Evolutionary conservation across 176 grass and related monocot species (phyloP).

Genomic region (Neostapfia colusana): DNA sequence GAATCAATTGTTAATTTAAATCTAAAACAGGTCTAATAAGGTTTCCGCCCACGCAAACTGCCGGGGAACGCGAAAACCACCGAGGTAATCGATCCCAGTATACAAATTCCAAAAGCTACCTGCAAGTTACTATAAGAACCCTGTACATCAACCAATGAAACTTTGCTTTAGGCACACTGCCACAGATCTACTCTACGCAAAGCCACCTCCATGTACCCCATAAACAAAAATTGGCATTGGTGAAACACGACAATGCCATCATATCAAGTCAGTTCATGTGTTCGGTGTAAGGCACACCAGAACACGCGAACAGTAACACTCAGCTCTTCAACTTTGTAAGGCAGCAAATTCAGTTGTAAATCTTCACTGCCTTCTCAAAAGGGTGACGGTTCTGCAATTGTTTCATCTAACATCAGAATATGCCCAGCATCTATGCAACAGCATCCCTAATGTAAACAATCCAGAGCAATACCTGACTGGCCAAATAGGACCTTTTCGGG

Average conservation of each 20-base stretch:
- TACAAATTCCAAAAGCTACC: slow-evolving; percentile 38
- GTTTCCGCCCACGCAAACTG: background rate
- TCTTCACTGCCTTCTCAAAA: slow-evolving; percentile 78
- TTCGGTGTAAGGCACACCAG: background rate
- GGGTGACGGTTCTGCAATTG: slow-evolving; percentile 65
- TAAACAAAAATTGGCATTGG: slow-evolving; percentile 22
- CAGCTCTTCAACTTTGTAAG: background rate
- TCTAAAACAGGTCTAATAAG: background rate
- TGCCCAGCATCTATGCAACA: background rate
- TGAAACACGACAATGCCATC: background rate
- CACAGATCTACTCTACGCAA: slow-evolving; percentile 16
- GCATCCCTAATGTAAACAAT: background rate
- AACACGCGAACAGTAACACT: background rate
- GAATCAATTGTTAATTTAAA: slow-evolving; percentile 16
- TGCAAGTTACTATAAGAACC: slow-evolving; percentile 20
- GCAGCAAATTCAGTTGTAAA: slow-evolving; percentile 55
- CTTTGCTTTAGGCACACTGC: slow-evolving; percentile 27
- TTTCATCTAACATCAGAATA: slow-evolving; percentile 14
- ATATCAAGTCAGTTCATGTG: background rate
- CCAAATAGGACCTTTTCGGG: slow-evolving; percentile 49
- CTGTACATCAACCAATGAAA: slow-evolving; percentile 48
- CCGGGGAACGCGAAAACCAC: background rate
- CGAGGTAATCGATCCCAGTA: slow-evolving; percentile 2
- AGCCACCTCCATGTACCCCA: slow-evolving; percentile 23
- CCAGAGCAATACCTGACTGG: slow-evolving; percentile 56